Evolutionary conservation across 1,284 basidiomycete genomes (phyloP), one percentile per base, ranked within the genome.

Genomic region (Naganishia cerealis): DNA sequence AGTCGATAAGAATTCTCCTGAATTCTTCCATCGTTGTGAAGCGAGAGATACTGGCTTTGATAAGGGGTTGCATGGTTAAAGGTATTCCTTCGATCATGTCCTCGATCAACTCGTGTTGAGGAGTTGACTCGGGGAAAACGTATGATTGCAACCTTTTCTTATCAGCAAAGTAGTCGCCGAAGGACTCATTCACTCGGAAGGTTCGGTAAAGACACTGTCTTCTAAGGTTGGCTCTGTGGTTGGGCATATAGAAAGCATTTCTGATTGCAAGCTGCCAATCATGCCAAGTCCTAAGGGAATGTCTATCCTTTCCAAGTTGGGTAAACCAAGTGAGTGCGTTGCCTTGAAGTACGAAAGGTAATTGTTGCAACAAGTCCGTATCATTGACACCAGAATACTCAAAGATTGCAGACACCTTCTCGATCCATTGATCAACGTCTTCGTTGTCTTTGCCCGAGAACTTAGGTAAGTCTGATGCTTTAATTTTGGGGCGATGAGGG

Each of bases 401-500:
- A 29, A 12, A 57, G 15, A 69, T 69, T 2, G 68, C 63, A 10
- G 55, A 36, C 8, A n/a, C n/a, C n/a, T n/a, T n/a, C n/a, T n/a
- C n/a, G n/a, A n/a, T n/a, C n/a, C n/a, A n/a, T n/a, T n/a, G 43
- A 42, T 69, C 68, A n/a, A 69, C 42, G 38, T 66, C 63, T 39
- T 69, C 68, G 1, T 29, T 52, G 38, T 61, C 58, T 12, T 50
- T 50, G 1, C 58, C 58, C n/a, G n/a, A n/a, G 13, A 61, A 61
- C n/a, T 55, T 66, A 1, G 68, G 68, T 1, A 69, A 24, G 42
- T 69, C 68, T 10, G 68, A 66, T 16, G 68, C 43, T 38, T 66
- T 69, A 52, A 69, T 18, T 55, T 43, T 61, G 24, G 58, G 43
- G 29, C 15, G 1, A 43, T 61, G 7, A 33, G 58, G 58, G 4